These are phyloP conservation scores for Nicotiana benthamiana DNA, from an alignment of 257 asterid species.

Conservation along the genomic window DNA sequence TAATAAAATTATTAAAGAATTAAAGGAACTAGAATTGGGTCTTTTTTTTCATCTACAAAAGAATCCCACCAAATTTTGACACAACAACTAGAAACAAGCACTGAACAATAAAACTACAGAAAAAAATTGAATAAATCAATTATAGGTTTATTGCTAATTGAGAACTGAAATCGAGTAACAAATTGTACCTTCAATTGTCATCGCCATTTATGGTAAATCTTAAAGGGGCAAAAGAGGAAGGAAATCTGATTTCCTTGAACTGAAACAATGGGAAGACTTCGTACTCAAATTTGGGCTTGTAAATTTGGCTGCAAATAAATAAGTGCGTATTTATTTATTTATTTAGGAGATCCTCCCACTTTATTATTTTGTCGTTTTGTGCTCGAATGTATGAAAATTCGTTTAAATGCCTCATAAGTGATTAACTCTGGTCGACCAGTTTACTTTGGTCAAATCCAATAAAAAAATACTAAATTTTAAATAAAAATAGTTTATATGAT, in stretches of 20 bases:
- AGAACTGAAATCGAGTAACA: neutral
- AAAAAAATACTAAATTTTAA: too few species aligned
- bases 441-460: too few species aligned
- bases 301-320: neutral
- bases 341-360: neutral
- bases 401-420: too few species aligned
- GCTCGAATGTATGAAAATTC: neutral
- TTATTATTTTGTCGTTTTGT: neutral
- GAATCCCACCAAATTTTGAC: neutral
- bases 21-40: neutral
- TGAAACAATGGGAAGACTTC: neutral
- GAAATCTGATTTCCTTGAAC: neutral
- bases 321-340: neutral
- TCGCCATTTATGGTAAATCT: slow-evolving; percentile 45
- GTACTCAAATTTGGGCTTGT: neutral
- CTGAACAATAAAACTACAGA: neutral
- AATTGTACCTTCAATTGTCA: slow-evolving; percentile 75
- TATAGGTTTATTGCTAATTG: neutral
- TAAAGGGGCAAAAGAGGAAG: neutral
- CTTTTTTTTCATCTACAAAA: neutral
- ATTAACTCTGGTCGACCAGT: too few species aligned
- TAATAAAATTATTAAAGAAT: neutral
- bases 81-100: neutral
- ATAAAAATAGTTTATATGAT: too few species aligned
- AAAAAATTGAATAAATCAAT: neutral